These are phyloP conservation scores for Neurospora cerealis DNA, from an alignment of 495 filamentous ascomycete genomes.

Conservation along the genomic window DNA sequence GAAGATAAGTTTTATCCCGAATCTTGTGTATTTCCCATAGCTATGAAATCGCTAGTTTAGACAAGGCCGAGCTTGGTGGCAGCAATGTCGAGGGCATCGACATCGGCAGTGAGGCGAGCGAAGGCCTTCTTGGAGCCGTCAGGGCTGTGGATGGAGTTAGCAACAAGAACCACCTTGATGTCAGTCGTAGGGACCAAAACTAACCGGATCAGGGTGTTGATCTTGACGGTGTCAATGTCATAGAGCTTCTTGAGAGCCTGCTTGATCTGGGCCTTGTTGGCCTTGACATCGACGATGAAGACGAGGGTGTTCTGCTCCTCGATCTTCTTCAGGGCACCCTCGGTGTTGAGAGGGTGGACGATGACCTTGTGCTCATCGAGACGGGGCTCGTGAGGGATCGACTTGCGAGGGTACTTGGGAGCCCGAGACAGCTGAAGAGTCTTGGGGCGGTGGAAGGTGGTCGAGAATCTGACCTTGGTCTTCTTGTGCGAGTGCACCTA, in stretches of 20 bases:
- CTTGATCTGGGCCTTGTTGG: conserved; percentile 99
- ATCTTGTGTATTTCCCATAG: conserved; percentile 1
- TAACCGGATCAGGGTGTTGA: conserved; percentile 97
- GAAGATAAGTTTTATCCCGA: background rate
- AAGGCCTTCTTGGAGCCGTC: conserved; percentile 99
- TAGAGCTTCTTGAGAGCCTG: conserved; percentile 97
- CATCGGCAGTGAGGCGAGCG: conserved; percentile 85
- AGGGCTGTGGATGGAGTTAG: conserved; percentile 46
- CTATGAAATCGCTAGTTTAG: conserved; percentile 38
- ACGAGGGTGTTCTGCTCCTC: conserved; percentile 99
- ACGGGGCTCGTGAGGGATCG: conserved; percentile 76
- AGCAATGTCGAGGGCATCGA: conserved; percentile 97
- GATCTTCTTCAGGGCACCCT: conserved; percentile 99
- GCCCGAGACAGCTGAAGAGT: conserved; percentile 82
- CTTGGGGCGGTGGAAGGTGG: conserved; percentile 96
- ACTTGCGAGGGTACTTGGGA: conserved; percentile 96
- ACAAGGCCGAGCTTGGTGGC: conserved; percentile 98
- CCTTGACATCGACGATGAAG: conserved; percentile 96
- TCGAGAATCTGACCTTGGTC: conserved; percentile 83
- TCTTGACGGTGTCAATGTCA: conserved; percentile 94
- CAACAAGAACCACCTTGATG: background rate
- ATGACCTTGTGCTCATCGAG: conserved; percentile 91
- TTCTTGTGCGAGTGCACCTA: conserved; percentile 72
- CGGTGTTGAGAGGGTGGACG: conserved; percentile 81
- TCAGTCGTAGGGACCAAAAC: conserved; percentile 12